Base-by-base conservation (phyloP, 495 filamentous ascomycete genomes). In the Geopyxis carbonaria region DNA sequence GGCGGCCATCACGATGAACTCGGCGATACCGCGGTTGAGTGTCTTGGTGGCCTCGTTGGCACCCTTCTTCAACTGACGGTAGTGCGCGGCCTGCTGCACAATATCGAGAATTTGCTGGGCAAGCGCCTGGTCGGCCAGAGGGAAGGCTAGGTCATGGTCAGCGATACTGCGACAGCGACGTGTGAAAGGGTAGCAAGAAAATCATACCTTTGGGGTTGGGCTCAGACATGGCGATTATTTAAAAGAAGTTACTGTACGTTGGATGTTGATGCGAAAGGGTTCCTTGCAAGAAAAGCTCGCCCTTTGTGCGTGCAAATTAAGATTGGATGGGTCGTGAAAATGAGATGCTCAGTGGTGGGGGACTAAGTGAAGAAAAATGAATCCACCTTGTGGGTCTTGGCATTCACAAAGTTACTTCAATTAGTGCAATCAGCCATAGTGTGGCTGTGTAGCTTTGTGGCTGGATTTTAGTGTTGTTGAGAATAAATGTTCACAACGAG, bases 21-120 rank as follows among this genome's bases (percentile, higher is more conserved):
- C 89, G 50, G 74, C 69, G 46, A 80, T 81, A 60, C 89, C 89
- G 19, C 83, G 73, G 62, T 87, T 89, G 27, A 91, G 67, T 23
- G 84, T 82, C 66, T 91, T 89, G 48, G 84, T 91, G 18, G 78
- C 72, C 56, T 69, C 70, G 59, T 75, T 73, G 35, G 75, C 73
- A 36, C 82, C 82, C 67, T 89, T 89, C 72, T 91, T 93, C 23
- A 87, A 58, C 66, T 89, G 83, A 28, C 79, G 66, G 62, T 81
- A 81, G 61, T 93, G 79, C 32, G 64, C 65, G 22, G 78, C 79
- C 59, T 92, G 81, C 64, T 94, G 87, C 27, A 93, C 69, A 22
- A 92, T 69, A 52, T 93, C 84, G 24, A 93, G 68, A 40, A 91
- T 72, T 55, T 78, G 73, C 71, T 84, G 70, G 10, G 76, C 62